Evolutionary conservation across 2,329 filamentous ascomycete species (phyloP).

Genomic region (Phialocephala subalpina): DNA sequence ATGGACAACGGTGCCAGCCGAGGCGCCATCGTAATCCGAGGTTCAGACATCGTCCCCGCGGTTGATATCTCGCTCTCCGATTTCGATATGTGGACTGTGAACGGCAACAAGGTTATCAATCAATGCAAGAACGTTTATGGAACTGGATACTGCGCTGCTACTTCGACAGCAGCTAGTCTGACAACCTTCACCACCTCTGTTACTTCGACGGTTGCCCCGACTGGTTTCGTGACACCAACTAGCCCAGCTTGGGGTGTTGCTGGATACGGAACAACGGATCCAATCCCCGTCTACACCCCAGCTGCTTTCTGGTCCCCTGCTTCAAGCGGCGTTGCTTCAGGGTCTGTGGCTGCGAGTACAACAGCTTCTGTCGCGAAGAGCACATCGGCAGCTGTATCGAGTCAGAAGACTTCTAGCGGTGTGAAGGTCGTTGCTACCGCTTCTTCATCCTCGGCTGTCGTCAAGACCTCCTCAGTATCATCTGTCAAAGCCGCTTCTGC

Average conservation of each 20-base stretch:
- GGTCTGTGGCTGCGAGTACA: background rate
- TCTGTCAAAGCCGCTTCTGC: too few species aligned
- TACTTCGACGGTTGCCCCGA: constrained; percentile 44
- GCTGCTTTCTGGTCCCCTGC: constrained; percentile 42
- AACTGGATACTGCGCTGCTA: constrained; percentile 41
- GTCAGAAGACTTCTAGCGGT: background rate
- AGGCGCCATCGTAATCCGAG: constrained; percentile 44
- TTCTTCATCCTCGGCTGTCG: background rate
- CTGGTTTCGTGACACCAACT: constrained; percentile 39
- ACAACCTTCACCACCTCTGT: constrained; percentile 42
- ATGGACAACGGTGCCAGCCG: constrained; percentile 43
- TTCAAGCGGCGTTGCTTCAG: background rate
- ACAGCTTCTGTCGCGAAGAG: background rate
- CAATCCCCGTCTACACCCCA: constrained; percentile 43
- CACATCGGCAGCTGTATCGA: background rate
- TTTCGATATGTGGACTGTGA: constrained; percentile 48
- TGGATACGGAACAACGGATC: constrained; percentile 44
- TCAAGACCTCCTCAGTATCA: too few species aligned
- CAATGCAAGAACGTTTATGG: constrained; percentile 48
- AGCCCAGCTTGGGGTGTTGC: constrained; percentile 44
- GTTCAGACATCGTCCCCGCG: constrained; percentile 44
- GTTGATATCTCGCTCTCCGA: constrained; percentile 45
- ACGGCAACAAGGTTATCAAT: constrained; percentile 39
- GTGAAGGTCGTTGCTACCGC: background rate
- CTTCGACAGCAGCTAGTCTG: constrained; percentile 26